Conservation (phyloP, 306 rosid species). For the Rubus idaeus region DNA sequence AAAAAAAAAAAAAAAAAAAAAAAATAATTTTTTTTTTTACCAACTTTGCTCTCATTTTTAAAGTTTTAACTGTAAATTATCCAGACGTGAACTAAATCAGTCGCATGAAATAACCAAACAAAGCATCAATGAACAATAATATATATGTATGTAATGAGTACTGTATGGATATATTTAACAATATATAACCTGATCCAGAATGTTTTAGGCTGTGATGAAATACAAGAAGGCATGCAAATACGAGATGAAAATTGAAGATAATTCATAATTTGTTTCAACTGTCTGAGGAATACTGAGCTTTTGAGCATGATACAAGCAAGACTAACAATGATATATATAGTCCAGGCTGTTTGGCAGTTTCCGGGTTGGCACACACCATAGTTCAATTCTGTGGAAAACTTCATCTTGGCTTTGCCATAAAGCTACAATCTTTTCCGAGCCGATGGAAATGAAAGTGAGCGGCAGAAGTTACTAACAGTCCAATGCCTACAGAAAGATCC, state of each 20-base stretch:
- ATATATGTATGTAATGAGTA: background rate
- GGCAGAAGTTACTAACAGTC: background rate
- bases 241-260: slow-evolving; percentile 24
- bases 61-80: slow-evolving; percentile 32
- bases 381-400: slow-evolving; percentile 1
- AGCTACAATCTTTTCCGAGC: background rate
- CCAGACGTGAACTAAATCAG: background rate
- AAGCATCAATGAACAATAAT: background rate
- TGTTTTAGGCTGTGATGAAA: slow-evolving; percentile 29
- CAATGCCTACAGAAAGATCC: background rate
- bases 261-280: slow-evolving; percentile 18
- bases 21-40: too few relatives aligned
- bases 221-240: slow-evolving; percentile 32
- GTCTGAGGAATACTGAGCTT: background rate
- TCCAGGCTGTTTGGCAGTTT: background rate
- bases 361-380: background rate
- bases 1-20: too few relatives aligned
- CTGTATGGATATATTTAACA: background rate
- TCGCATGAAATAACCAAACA: background rate
- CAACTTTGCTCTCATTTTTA: slow-evolving; percentile 23
- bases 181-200: slow-evolving; percentile 33
- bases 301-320: background rate
- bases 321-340: background rate
- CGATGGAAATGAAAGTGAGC: background rate
- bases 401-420: background rate